These are phyloP conservation scores for Claviceps purpurea DNA, from an alignment of 2,329 filamentous ascomycete species.

Conservation along the genomic window DNA sequence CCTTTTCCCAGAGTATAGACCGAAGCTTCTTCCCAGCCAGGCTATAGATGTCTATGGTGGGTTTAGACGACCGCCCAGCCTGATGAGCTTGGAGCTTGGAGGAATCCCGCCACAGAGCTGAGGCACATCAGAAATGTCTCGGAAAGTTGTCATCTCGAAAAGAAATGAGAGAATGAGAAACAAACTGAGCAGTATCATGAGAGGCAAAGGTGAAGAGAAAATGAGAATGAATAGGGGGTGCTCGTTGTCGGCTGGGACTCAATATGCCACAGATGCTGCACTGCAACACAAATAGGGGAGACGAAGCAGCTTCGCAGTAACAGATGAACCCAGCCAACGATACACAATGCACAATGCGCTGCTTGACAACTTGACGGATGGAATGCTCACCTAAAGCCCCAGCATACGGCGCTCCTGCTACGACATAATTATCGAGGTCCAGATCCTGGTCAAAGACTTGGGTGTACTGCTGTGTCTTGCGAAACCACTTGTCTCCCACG, in stretches of 20 bases:
- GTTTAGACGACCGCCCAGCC: slow-evolving; percentile 56
- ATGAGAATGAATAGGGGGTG: too few relatives aligned
- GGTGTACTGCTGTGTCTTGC: slow-evolving; percentile 87
- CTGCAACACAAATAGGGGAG: too few relatives aligned
- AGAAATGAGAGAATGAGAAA: neutral
- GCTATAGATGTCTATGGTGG: slow-evolving; percentile 88
- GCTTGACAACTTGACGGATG: neutral
- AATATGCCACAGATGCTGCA: too few relatives aligned
- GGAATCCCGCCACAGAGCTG: slow-evolving; percentile 82
- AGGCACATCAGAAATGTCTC: neutral
- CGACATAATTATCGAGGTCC: slow-evolving; percentile 87
- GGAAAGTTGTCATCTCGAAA: neutral
- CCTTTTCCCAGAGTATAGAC: slow-evolving; percentile 83
- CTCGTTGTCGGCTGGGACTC: too few relatives aligned
- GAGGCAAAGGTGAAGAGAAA: neutral
- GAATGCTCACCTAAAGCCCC: slow-evolving; percentile 68
- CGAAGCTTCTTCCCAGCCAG: slow-evolving; percentile 80
- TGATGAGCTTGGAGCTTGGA: slow-evolving; percentile 70
- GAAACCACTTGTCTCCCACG: slow-evolving; percentile 87
- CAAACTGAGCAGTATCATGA: too few relatives aligned
- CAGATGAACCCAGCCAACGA: neutral
- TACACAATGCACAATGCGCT: neutral
- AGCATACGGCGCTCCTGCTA: slow-evolving; percentile 83
- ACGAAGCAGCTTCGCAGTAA: neutral
- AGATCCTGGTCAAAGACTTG: slow-evolving; percentile 85